phyloP scores from a whole-genome alignment of 208 protist species.

The Trypanosoma congolense region DNA sequence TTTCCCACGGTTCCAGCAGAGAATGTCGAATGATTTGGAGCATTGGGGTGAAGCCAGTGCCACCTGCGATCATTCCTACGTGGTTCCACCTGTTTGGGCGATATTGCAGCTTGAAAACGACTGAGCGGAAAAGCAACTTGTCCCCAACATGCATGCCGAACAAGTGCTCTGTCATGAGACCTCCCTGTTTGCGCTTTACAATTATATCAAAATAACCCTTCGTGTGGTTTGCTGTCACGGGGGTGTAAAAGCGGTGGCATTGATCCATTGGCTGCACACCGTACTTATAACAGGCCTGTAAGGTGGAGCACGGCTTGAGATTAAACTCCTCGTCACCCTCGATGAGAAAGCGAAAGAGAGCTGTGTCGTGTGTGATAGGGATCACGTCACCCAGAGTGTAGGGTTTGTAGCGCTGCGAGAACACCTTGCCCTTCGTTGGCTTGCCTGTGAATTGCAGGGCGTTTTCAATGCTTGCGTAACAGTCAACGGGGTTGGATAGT shows the following conservation, averaged over 20 bases:
- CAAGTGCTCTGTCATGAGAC: slow-evolving; percentile 81
- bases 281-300: slow-evolving; percentile 88
- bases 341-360: slow-evolving; percentile 86
- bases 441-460: slow-evolving; percentile 65
- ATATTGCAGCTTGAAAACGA: slow-evolving; percentile 86
- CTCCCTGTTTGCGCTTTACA: slow-evolving; percentile 74
- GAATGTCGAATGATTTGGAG: slow-evolving; percentile 88
- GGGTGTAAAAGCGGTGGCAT: slow-evolving; percentile 89
- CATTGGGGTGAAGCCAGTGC: slow-evolving; percentile 93
- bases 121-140: slow-evolving; percentile 72
- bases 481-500: slow-evolving; percentile 25
- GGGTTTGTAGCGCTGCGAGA: slow-evolving; percentile 75
- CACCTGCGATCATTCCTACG: slow-evolving; percentile 90
- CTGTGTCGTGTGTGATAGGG: slow-evolving; percentile 81
- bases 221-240: slow-evolving; percentile 78
- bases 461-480: slow-evolving; percentile 76
- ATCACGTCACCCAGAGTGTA: slow-evolving; percentile 83
- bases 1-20: slow-evolving; percentile 57
- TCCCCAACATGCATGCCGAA: slow-evolving; percentile 88
- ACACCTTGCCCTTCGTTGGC: slow-evolving; percentile 39
- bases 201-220: slow-evolving; percentile 89
- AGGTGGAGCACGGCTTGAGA: slow-evolving; percentile 77
- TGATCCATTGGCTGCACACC: slow-evolving; percentile 78
- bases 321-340: slow-evolving; percentile 80
- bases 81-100: slow-evolving; percentile 76